Evolutionary conservation across 805 yeast species (phyloP), one percentile per base, ranked within the genome.

Genomic region (Wickerhamiella alocasiicola): DNA sequence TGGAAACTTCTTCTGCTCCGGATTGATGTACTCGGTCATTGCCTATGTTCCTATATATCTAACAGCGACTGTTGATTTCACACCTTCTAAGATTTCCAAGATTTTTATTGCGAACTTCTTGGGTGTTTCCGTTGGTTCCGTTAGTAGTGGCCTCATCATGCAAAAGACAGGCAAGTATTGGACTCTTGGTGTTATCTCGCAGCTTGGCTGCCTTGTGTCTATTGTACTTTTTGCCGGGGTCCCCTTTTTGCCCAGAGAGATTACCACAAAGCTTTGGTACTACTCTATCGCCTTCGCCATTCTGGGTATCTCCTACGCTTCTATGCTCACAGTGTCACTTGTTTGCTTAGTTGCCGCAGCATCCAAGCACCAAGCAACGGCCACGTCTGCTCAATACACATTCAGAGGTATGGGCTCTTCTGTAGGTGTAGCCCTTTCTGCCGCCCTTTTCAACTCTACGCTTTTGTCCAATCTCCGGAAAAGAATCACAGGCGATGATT

Each of bases 331-430:
- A 0, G 72, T 81, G 2, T 76, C 87, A 0, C 61, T 83, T 36
- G 59, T 83, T 30, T 81, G 93, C 0, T 66, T 82, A 59, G 78
- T 83, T 41, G 77, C 91, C 0, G 91, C 79, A 2, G 76, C 80
- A 7, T 57, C 65, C 16, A 67, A 70, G 40, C 71, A 68, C 53
- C 94, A 83, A 57, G 95, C 95, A 1, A 70, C 84, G 16, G 78
- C 88, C 2, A 85, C 95, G 0, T 81, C 94, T 0, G 81, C 87
- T 44, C 94, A 83, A 54, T 85, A 87, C 57, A 85, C 87, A 0
- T 83, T 81, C 64, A 68, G 94, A 52, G 78, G 88, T 9, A 78
- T 85, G 0, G 94, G 94, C 0, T 78, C 88, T 12, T 80, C 91
- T 0, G 60, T 82, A 36, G 94, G 94, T 30, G 85, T 83, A 12